Conservation (phyloP, 768 basidiomycete genomes). For the Zangia roseola region DNA sequence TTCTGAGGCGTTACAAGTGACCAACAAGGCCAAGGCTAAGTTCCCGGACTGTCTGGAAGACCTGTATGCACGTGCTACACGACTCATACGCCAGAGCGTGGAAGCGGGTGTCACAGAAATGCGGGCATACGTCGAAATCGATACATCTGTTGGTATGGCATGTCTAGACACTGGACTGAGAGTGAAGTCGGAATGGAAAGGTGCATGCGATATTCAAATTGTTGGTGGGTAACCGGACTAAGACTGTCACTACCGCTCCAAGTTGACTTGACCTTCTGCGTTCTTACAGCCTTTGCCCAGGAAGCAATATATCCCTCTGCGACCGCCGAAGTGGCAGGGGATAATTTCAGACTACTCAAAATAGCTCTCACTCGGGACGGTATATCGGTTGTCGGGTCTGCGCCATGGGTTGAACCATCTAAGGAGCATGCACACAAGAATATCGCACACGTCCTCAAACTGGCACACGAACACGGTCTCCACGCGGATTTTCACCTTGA, state of each 20-base stretch:
- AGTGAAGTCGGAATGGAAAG: constrained; percentile 44
- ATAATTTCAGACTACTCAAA: constrained; percentile 46
- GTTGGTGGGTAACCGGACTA: constrained; percentile 39
- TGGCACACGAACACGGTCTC: constrained; percentile 36
- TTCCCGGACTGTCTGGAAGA: constrained; percentile 46
- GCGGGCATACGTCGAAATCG: constrained; percentile 70
- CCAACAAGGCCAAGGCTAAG: constrained; percentile 47
- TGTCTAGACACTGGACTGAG: constrained; percentile 53
- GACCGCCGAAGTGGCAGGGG: constrained; percentile 36
- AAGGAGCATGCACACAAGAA: constrained; percentile 48
- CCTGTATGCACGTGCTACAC: constrained; percentile 50
- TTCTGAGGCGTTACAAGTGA: constrained; percentile 52
- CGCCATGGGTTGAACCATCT: constrained; percentile 62
- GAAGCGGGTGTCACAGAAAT: constrained; percentile 62
- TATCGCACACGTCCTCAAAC: constrained; percentile 49
- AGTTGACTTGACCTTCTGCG: neutral
- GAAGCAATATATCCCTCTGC: constrained; percentile 49
- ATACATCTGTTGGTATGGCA: constrained; percentile 48
- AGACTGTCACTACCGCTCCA: neutral
- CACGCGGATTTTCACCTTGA: constrained; percentile 68
- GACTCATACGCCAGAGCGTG: constrained; percentile 56
- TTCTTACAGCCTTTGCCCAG: constrained; percentile 54
- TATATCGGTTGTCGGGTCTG: constrained; percentile 58
- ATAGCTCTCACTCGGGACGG: constrained; percentile 39
- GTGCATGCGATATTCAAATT: constrained; percentile 55